phyloP scores from a whole-genome alignment of 768 basidiomycete genomes.

The Candolleomyces aberdarensis region DNA sequence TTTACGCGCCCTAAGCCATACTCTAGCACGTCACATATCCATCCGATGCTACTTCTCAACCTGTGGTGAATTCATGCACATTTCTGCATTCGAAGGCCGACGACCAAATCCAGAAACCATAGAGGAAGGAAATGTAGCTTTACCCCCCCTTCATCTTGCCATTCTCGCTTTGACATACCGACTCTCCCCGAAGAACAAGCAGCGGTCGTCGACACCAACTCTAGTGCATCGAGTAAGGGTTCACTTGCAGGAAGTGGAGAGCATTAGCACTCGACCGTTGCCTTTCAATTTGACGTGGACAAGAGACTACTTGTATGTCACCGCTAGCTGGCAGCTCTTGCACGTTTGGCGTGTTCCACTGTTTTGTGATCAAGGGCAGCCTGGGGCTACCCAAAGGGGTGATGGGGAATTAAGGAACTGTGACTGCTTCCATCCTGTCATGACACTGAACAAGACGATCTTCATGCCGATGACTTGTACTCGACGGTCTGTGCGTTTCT shows the following conservation, averaged over 20 bases:
- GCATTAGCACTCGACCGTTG: slow-evolving; percentile 17
- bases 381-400: no score
- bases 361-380: slow-evolving; percentile 10
- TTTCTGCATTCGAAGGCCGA: slow-evolving; percentile 25
- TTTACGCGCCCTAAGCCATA: neutral
- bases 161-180: slow-evolving; percentile 20
- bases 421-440: neutral
- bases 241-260: slow-evolving; percentile 8
- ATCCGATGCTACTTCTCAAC: slow-evolving; percentile 24
- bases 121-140: neutral
- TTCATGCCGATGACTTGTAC: neutral
- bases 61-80: slow-evolving; percentile 22
- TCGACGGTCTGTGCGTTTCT: neutral
- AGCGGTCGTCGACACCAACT: slow-evolving; percentile 13
- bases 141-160: slow-evolving; percentile 13
- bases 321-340: slow-evolving; percentile 12
- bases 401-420: neutral
- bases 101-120: neutral
- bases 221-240: slow-evolving; percentile 17
- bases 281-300: slow-evolving; percentile 26
- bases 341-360: slow-evolving; percentile 18
- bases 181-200: slow-evolving; percentile 15
- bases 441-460: neutral
- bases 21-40: slow-evolving; percentile 21
- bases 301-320: slow-evolving; percentile 18